A percentile compares a stretch with the other conserved stretches of the same genome.
phyloP scores from a whole-genome alignment of 495 filamentous ascomycete species.

The Usnea hakonensis region DNA sequence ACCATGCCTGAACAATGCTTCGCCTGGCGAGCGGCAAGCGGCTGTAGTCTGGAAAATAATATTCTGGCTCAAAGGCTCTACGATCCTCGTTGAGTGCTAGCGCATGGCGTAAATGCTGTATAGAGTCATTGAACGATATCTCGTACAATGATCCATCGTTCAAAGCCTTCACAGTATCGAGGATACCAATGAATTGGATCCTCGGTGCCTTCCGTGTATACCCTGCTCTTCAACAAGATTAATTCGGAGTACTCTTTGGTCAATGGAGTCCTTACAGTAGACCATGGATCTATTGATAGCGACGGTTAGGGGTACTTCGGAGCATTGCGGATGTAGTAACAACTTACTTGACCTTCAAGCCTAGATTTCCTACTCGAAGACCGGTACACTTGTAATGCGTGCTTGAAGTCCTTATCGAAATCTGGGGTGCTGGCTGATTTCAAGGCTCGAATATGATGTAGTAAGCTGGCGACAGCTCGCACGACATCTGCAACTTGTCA shows the following conservation, averaged over 20 bases:
- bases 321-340: not conserved
- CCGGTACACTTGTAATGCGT: slow-evolving; percentile 27
- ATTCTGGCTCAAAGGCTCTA: slow-evolving; percentile 38
- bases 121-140: slow-evolving; percentile 19
- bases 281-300: not conserved
- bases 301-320: not conserved
- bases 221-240: not conserved
- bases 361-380: slow-evolving; percentile 12
- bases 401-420: slow-evolving; percentile 37
- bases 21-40: slow-evolving; percentile 3
- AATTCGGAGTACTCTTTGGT: not conserved
- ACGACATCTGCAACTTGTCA: slow-evolving; percentile 33
- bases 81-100: slow-evolving; percentile 49
- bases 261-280: not conserved
- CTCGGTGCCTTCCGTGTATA: slow-evolving; percentile 12
- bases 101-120: slow-evolving; percentile 48
- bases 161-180: slow-evolving; percentile 47
- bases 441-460: slow-evolving; percentile 40
- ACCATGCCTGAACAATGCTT: slow-evolving; percentile 42
- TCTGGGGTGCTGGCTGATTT: slow-evolving; percentile 27
- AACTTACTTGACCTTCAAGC: not conserved
- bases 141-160: slow-evolving; percentile 8
- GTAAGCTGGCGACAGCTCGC: slow-evolving; percentile 44
- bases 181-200: slow-evolving; percentile 49
- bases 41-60: slow-evolving; percentile 27